Conservation (phyloP, 768 basidiomycete genomes). For the Albatrellus ellisii region DNA sequence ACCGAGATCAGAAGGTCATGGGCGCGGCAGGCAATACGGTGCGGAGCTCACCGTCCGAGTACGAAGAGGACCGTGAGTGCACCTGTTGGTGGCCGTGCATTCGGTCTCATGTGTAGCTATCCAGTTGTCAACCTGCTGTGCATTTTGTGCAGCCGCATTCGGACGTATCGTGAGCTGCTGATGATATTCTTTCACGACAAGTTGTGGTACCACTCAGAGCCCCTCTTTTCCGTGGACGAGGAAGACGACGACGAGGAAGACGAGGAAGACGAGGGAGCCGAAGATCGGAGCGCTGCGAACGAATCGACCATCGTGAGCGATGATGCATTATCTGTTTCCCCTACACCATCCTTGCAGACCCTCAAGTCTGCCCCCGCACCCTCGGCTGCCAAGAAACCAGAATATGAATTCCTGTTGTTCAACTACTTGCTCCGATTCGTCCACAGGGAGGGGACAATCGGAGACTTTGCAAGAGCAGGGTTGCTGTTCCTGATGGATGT, state of each 20-base stretch:
- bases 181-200: conserved; percentile 98
- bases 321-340: conserved; percentile 31
- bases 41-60: conserved; percentile 69
- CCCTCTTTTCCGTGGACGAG: conserved; percentile 64
- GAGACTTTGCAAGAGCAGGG: conserved; percentile 87
- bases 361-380: conserved; percentile 33
- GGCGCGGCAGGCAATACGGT: conserved; percentile 70
- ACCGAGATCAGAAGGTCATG: conserved; percentile 49
- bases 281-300: conserved; percentile 26
- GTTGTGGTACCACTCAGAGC: conserved; percentile 71
- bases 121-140: conserved; percentile 86
- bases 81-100: neutral
- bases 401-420: conserved; percentile 93
- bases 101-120: conserved; percentile 3
- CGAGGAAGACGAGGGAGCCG: conserved; percentile 35
- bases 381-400: conserved; percentile 45
- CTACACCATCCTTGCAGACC: conserved; percentile 47
- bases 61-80: conserved; percentile 73
- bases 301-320: conserved; percentile 9
- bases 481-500: conserved; percentile 92
- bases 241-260: conserved; percentile 56
- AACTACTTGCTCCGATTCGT: conserved; percentile 92
- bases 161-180: conserved; percentile 77
- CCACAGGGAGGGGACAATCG: conserved; percentile 87
- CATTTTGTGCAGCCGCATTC: conserved; percentile 84